Percentiles rank a stretch among this genome's conserved stretches.
Evolutionary conservation across 805 yeast species (phyloP).

Genomic region (Spathaspora passalidarum): DNA sequence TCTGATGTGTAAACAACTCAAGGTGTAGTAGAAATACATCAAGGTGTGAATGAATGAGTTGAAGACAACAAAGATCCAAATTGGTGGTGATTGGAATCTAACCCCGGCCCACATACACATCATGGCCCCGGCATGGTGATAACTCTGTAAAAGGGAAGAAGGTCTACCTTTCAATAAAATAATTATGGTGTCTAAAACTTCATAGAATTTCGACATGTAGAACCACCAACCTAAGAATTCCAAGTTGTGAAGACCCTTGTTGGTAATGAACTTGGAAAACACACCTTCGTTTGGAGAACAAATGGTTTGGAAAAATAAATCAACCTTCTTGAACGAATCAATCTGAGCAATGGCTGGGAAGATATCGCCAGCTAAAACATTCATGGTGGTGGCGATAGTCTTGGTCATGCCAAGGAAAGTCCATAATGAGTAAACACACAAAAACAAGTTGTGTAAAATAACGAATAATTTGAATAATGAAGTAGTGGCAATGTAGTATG

Average conservation of each 20-base stretch:
- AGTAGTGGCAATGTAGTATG: constrained; percentile 46
- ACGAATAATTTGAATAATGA: constrained; percentile 51
- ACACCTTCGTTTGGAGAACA: constrained; percentile 61
- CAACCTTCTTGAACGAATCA: constrained; percentile 13
- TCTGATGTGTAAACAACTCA: constrained; percentile 54
- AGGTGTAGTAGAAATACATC: constrained; percentile 69
- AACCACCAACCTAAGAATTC: constrained; percentile 62
- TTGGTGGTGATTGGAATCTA: constrained; percentile 67
- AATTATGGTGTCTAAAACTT: constrained; percentile 65
- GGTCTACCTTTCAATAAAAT: constrained; percentile 67
- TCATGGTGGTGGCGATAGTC: constrained; percentile 44
- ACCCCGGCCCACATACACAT: constrained; percentile 80
- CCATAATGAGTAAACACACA: constrained; percentile 69
- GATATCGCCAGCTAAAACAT: constrained; percentile 15
- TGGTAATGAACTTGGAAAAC: constrained; percentile 31
- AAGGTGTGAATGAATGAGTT: constrained; percentile 75
- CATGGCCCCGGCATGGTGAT: constrained; percentile 80
- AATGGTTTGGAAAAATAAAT: constrained; percentile 56
- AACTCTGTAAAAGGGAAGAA: constrained; percentile 64
- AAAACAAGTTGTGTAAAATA: constrained; percentile 55
- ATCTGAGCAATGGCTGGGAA: constrained; percentile 5
- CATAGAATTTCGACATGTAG: constrained; percentile 69
- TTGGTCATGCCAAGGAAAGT: constrained; percentile 64
- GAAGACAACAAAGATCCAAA: constrained; percentile 78
- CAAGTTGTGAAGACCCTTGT: constrained; percentile 33